Base-by-base conservation (phyloP, 257 asterid species). In the Voacanga thouarsii region DNA sequence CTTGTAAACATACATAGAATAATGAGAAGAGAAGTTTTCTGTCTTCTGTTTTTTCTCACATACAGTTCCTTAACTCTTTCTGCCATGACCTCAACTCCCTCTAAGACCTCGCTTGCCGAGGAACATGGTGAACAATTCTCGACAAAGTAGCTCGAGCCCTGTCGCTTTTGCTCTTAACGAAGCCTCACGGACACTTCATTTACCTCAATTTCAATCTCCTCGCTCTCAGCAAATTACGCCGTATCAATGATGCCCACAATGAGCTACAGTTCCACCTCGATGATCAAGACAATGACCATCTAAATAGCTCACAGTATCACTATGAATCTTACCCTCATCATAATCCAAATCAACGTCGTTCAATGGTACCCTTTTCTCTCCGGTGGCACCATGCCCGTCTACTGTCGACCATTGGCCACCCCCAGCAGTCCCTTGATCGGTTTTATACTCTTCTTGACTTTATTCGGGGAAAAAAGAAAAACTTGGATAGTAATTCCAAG, bases 111-210 rank as follows among this genome's bases (percentile, higher is more conserved):
- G 96, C 99, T 9, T 85, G 90, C 83, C 92, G 98, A 41, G 99
- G 99, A 86, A 88, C 96, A 80, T 95, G 98, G 98, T 90, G 91
- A 53, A 89, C 99, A 0, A 79, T 95, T 80, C 89, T 95, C 64
- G 97, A 93, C 89, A 93, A 92, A 85, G 89, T 95, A 68, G 91
- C 93, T 28, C 92, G 92, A 82, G 94, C 98, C 33, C 92, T 98
- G 3, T 92, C 98, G 12, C 97, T 86, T 14, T 85, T 91, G 19
- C 92, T 93, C 78, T 92, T 92, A 72, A 49, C 94, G 39, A 86
- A 89, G 82, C 99, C 99, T 51, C 97, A 93, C 83, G 97, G 92
- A 71, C 98, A 91, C 81, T 89, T 95, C 64, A 85, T 88, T 16
- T 95, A 95, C 86, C 97, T 95, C 84, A 86, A 96, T 4, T 92